These are phyloP conservation scores for Lachancea meyersii DNA, from an alignment of 805 yeast species.

Conservation along the genomic window DNA sequence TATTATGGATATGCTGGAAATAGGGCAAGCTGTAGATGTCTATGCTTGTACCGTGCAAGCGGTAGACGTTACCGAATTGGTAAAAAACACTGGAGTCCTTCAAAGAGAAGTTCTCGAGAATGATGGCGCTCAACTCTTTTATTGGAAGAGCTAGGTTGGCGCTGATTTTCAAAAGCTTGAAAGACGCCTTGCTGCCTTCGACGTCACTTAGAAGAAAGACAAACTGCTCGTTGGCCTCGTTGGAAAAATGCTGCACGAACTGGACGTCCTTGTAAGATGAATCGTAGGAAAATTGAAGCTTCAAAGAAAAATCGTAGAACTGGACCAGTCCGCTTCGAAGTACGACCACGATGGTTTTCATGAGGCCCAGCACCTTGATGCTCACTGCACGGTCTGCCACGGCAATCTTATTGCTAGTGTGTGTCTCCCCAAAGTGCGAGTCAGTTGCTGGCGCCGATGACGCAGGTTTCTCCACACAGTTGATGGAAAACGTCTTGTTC, in stretches of 20 bases:
- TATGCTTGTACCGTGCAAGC: conserved; percentile 16
- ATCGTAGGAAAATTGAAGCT: conserved; percentile 19
- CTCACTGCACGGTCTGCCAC: conserved; percentile 16
- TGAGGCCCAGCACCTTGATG: conserved; percentile 17
- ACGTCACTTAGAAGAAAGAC: conserved; percentile 21
- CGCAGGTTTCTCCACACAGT: conserved; percentile 13
- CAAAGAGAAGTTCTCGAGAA: conserved; percentile 19
- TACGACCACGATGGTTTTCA: conserved; percentile 19
- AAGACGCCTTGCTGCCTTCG: conserved; percentile 19
- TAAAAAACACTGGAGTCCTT: conserved; percentile 21
- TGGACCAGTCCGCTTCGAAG: conserved; percentile 29
- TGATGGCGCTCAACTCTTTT: conserved; percentile 24
- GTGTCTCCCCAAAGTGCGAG: conserved; percentile 14
- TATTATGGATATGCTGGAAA: conserved; percentile 19
- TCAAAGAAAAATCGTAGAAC: conserved; percentile 23
- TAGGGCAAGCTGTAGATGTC: conserved; percentile 23
- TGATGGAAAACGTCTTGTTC: conserved; percentile 19
- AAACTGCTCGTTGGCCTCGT: conserved; percentile 14
- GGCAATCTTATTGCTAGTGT: conserved; percentile 13
- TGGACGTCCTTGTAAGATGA: conserved; percentile 21
- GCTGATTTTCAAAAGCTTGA: conserved; percentile 21
- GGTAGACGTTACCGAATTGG: conserved; percentile 27
- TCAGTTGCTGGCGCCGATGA: conserved; percentile 13
- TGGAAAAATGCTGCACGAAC: conserved; percentile 19
- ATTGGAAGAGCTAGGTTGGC: conserved; percentile 12